These are phyloP conservation scores for Acanthamoeba sp. DNA, from an alignment of 208 protist species.

Conservation along the genomic window DNA sequence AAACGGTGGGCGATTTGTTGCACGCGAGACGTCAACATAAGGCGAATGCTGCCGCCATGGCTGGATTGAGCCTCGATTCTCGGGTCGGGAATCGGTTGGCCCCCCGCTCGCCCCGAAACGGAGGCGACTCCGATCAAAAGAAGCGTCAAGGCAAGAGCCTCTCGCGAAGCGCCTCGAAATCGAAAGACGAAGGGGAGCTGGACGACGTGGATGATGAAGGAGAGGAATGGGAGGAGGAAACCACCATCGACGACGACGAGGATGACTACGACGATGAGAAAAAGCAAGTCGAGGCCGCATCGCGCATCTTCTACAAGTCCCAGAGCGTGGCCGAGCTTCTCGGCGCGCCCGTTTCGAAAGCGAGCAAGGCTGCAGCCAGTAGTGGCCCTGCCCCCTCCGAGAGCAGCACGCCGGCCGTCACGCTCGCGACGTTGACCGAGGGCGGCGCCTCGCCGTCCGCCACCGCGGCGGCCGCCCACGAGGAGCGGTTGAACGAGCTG, in stretches of 20 bases:
- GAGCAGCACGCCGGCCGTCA: background rate
- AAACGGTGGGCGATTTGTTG: background rate
- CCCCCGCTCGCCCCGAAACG: background rate
- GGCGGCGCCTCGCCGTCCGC: background rate
- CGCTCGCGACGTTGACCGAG: background rate
- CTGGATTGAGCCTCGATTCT: background rate
- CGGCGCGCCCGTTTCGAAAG: background rate
- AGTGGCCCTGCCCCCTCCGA: background rate
- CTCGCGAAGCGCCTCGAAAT: background rate
- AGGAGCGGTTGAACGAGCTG: background rate
- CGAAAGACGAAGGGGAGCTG: background rate
- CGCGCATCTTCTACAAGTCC: constrained; percentile 35
- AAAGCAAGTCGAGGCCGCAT: background rate
- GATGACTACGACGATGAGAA: background rate
- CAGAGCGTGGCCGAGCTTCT: constrained; percentile 44
- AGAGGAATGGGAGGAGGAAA: background rate
- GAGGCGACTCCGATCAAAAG: no score
- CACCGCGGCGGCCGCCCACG: background rate
- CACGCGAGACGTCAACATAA: background rate
- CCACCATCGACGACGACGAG: background rate
- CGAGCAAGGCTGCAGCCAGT: background rate
- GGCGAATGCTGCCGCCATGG: background rate
- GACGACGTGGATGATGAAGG: background rate
- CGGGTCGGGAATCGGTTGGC: background rate
- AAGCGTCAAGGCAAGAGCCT: background rate